Evolutionary conservation across 305 asterid species (phyloP).

Genomic region (Solanum chacoense): DNA sequence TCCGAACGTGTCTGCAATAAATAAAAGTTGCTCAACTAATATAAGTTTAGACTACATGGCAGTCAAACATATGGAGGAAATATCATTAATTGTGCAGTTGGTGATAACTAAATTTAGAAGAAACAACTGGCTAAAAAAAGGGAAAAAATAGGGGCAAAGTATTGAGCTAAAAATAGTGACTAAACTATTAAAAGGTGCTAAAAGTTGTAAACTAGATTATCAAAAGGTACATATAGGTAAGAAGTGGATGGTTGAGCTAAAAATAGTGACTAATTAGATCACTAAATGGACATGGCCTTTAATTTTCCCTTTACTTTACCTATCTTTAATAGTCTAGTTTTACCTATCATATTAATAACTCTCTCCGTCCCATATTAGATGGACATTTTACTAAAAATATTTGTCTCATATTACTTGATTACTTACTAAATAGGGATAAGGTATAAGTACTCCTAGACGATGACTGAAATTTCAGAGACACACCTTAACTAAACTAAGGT

Average conservation of each 20-base stretch:
- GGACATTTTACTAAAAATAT: no score
- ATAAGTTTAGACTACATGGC: not conserved
- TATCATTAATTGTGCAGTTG: not conserved
- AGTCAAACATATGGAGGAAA: not conserved
- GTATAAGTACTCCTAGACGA: not conserved
- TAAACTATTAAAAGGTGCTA: not conserved
- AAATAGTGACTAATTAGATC: not conserved
- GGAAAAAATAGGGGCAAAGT: not conserved
- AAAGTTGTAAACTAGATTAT: not conserved
- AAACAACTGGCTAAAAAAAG: not conserved
- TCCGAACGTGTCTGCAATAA: not conserved
- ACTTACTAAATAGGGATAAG: not conserved
- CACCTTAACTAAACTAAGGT: no score
- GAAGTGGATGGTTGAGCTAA: not conserved
- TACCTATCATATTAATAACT: not conserved
- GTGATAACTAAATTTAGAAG: not conserved
- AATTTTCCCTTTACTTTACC: not conserved
- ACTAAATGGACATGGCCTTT: not conserved
- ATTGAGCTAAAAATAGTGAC: not conserved
- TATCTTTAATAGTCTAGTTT: not conserved
- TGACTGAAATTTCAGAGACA: not conserved
- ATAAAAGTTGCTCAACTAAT: not conserved
- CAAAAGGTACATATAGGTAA: not conserved
- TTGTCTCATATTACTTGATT: not conserved
- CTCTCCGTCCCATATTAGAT: not conserved